A percentile compares a stretch with the other conserved stretches of the same genome.
Evolutionary conservation across 1,139 yeast genomes (phyloP).

Genomic region (Pichia terricola): DNA sequence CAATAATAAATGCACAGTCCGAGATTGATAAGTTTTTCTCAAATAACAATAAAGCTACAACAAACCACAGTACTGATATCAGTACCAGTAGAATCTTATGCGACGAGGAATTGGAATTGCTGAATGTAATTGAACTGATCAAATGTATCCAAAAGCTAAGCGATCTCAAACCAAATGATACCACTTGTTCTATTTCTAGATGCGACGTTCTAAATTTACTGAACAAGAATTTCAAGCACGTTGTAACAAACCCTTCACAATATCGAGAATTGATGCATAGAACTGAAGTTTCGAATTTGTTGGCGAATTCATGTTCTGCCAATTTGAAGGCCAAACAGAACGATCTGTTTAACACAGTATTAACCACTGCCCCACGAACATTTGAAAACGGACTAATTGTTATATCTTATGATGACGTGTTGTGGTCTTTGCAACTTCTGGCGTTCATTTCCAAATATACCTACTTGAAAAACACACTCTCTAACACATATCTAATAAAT

Average conservation of each 20-base stretch:
- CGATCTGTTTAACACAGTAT: no score
- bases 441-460: slow-evolving; percentile 94
- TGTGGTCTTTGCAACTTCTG: slow-evolving; percentile 83
- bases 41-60: not conserved
- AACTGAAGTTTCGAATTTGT: slow-evolving; percentile 21
- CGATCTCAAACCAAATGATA: slow-evolving; percentile 9
- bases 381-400: slow-evolving; percentile 70
- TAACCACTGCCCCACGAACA: slow-evolving; percentile 44
- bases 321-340: no score
- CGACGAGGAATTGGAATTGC: slow-evolving; percentile 19
- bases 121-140: slow-evolving; percentile 19
- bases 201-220: slow-evolving; percentile 12
- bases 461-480: slow-evolving; percentile 61
- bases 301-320: no score
- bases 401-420: slow-evolving; percentile 87
- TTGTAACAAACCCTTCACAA: slow-evolving; percentile 16
- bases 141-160: slow-evolving; percentile 17
- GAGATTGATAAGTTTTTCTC: slow-evolving; percentile 15
- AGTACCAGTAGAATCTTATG: slow-evolving; percentile 5
- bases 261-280: slow-evolving; percentile 17
- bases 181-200: no score
- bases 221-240: slow-evolving; percentile 15
- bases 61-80: not conserved
- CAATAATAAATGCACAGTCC: slow-evolving; percentile 17
- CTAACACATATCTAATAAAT: slow-evolving; percentile 54